Conservation (phyloP, 2,329 filamentous ascomycete genomes). For the Aspergillus terreus region DNA sequence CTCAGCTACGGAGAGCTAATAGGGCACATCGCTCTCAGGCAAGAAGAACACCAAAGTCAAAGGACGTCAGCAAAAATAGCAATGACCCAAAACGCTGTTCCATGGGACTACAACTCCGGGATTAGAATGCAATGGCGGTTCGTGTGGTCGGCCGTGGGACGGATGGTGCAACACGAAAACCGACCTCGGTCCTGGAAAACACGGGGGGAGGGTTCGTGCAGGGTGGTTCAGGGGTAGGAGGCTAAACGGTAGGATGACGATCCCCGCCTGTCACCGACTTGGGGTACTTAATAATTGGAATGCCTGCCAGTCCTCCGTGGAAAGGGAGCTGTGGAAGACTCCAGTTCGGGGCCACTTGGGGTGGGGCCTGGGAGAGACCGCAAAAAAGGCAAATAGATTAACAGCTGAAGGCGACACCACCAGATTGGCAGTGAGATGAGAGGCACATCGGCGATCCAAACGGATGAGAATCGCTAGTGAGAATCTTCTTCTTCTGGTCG, state of each 20-base stretch:
- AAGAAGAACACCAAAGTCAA: too few relatives aligned
- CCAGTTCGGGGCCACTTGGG: not conserved
- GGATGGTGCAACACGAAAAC: constrained; percentile 21
- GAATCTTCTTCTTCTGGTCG: too few relatives aligned
- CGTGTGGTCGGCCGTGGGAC: constrained; percentile 24
- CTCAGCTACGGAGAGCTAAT: not conserved
- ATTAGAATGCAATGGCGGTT: not conserved
- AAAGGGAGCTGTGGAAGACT: not conserved
- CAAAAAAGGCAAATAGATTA: constrained; percentile 5
- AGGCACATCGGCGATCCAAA: too few relatives aligned
- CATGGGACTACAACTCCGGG: not conserved
- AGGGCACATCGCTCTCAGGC: not conserved
- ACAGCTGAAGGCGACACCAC: not conserved
- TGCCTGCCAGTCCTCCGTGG: not conserved
- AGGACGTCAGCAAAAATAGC: not conserved
- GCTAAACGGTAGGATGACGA: constrained; percentile 7
- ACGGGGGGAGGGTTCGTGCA: constrained; percentile 2
- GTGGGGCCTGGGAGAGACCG: not conserved
- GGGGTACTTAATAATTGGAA: constrained; percentile 8
- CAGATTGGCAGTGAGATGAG: not conserved
- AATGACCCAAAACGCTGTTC: not conserved
- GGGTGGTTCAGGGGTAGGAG: constrained; percentile 19
- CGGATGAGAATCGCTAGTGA: too few relatives aligned
- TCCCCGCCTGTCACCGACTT: constrained; percentile 14
- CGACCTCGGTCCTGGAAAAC: constrained; percentile 18